A percentile compares a stretch with the other conserved stretches of the same genome.
phyloP scores from a whole-genome alignment of 208 protist genomes.

The Trypanosoma boissoni region DNA sequence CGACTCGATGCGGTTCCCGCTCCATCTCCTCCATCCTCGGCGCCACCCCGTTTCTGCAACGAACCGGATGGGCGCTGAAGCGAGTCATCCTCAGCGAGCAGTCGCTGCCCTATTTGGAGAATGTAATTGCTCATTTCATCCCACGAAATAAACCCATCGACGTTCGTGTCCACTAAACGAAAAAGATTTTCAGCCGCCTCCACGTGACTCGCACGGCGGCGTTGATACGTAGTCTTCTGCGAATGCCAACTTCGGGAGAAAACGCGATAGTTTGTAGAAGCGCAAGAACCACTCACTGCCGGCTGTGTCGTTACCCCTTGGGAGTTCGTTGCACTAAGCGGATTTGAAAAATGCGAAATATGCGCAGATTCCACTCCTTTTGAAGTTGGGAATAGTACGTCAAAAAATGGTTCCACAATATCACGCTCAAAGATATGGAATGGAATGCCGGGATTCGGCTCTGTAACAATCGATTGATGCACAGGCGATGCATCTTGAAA shows the following conservation, averaged over 20 bases:
- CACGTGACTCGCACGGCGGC: conserved; percentile 25
- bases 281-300: not conserved
- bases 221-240: conserved; percentile 12
- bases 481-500: not conserved
- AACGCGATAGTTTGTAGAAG: too few relatives aligned
- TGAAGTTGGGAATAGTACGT: conserved; percentile 32
- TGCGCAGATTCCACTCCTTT: not conserved
- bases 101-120: conserved; percentile 36
- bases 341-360: not conserved
- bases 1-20: not conserved
- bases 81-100: conserved; percentile 10
- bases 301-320: not conserved
- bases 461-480: not conserved
- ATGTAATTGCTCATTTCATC: conserved; percentile 59
- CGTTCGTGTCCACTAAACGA: conserved; percentile 59
- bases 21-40: not conserved
- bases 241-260: not conserved
- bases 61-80: too few relatives aligned
- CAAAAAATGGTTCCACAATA: conserved; percentile 53
- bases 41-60: too few relatives aligned
- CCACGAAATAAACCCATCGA: conserved; percentile 57
- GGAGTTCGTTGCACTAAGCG: not conserved
- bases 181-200: conserved; percentile 52
- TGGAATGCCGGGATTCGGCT: conserved; percentile 24
- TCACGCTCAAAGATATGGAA: conserved; percentile 50